Conservation (phyloP, 1,284 basidiomycete species). For the Takashimella koratensis region DNA sequence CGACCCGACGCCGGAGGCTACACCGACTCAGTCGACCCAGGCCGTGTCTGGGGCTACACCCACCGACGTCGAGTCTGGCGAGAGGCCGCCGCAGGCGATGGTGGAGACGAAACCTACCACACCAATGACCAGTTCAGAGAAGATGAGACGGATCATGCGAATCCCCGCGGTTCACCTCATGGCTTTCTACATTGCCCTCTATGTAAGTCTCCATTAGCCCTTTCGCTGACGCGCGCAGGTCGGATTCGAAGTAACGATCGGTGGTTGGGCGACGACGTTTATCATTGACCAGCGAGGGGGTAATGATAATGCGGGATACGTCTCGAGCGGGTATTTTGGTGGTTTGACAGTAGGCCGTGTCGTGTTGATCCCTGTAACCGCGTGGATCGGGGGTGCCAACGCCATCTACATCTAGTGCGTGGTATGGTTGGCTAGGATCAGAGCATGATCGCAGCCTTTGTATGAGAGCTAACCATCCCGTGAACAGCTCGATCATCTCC, state of each 20-base stretch:
- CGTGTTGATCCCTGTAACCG: slow-evolving; percentile 41
- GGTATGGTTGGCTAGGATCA: too few relatives aligned
- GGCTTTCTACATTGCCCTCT: slow-evolving; percentile 38
- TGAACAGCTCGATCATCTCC: slow-evolving; percentile 28
- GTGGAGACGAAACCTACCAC: slow-evolving; percentile 1
- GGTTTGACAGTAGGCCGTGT: slow-evolving; percentile 42
- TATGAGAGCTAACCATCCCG: too few relatives aligned
- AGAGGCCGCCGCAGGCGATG: background rate
- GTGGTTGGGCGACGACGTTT: slow-evolving; percentile 45
- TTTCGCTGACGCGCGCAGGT: too few relatives aligned
- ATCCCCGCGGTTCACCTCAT: slow-evolving; percentile 32
- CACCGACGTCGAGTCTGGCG: background rate
- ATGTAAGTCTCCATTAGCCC: slow-evolving; percentile 30
- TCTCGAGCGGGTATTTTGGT: slow-evolving; percentile 44
- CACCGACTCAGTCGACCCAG: background rate
- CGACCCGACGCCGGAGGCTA: background rate
- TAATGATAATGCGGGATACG: slow-evolving; percentile 35
- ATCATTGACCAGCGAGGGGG: slow-evolving; percentile 39
- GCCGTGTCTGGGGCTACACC: background rate
- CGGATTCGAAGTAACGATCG: slow-evolving; percentile 41
- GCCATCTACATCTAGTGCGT: slow-evolving; percentile 42
- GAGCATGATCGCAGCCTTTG: too few relatives aligned
- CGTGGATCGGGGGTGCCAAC: slow-evolving; percentile 31
- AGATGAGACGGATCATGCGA: slow-evolving; percentile 40
- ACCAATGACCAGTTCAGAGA: slow-evolving; percentile 22